A percentile compares a stretch with the other conserved stretches of the same genome.
Conservation (phyloP, 2,329 filamentous ascomycete species). For the Neoscytalidium dimidiatum region DNA sequence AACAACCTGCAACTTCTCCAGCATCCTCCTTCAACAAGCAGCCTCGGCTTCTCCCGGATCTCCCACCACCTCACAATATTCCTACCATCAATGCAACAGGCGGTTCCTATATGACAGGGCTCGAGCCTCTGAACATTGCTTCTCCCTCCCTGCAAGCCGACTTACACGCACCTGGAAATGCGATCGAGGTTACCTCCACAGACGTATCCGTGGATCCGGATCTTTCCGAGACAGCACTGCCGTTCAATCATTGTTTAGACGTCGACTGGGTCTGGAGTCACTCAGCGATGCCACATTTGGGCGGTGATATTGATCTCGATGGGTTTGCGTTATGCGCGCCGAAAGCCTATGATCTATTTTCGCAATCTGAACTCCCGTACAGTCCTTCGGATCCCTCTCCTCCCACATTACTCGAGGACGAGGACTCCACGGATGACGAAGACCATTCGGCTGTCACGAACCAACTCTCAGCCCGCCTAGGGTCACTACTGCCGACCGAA, state of each 20-base stretch:
- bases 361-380: neutral
- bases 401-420: neutral
- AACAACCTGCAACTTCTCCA: neutral
- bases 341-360: neutral
- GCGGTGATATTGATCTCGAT: neutral
- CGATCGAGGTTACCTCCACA: neutral
- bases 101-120: neutral
- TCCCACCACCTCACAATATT: neutral
- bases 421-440: constrained; percentile 2
- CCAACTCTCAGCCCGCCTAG: neutral
- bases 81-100: neutral
- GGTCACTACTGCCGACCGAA: neutral
- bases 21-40: neutral
- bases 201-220: neutral
- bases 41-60: neutral
- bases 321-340: neutral
- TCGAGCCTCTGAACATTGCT: neutral
- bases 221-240: neutral
- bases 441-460: neutral
- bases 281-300: neutral
- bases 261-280: constrained; percentile 3
- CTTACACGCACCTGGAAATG: neutral
- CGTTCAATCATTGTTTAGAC: neutral
- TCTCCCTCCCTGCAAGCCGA: neutral
- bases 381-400: neutral